phyloP scores from a whole-genome alignment of 2,329 filamentous ascomycete species.

The Aureobasidium sp. region DNA sequence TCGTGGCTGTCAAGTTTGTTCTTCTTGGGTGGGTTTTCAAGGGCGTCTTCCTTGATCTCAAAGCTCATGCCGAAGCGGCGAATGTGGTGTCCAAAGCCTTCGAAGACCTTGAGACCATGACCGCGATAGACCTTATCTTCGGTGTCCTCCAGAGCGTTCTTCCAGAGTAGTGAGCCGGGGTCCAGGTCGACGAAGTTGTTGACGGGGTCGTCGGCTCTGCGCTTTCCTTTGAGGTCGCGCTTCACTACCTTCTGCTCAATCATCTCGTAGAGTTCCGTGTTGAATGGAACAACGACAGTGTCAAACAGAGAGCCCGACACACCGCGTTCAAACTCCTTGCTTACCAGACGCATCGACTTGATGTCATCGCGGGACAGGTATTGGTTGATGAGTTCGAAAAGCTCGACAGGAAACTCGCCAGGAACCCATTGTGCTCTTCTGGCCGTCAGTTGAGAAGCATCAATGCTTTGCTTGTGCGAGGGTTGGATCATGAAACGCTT shows the following conservation, averaged over 20 bases:
- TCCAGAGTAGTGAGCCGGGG: constrained; percentile 32
- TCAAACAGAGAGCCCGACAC: constrained; percentile 54
- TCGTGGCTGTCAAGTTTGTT: constrained; percentile 47
- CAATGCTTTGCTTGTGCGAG: constrained; percentile 7
- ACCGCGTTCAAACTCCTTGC: constrained; percentile 51
- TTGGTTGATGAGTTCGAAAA: constrained; percentile 52
- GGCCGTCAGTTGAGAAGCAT: neutral
- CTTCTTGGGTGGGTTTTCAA: constrained; percentile 50
- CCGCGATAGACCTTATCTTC: constrained; percentile 45
- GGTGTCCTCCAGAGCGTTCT: constrained; percentile 31
- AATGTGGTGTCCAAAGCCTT: constrained; percentile 55
- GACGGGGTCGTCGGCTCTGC: constrained; percentile 20
- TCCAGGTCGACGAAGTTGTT: constrained; percentile 21
- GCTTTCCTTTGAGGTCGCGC: constrained; percentile 31
- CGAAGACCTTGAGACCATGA: constrained; percentile 55
- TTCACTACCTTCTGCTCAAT: constrained; percentile 31
- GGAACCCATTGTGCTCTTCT: constrained; percentile 3
- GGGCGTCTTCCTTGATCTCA: constrained; percentile 53
- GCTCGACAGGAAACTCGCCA: constrained; percentile 50
- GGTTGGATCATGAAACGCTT: constrained; percentile 10
- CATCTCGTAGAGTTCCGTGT: constrained; percentile 55
- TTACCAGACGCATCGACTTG: constrained; percentile 55
- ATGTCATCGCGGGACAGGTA: constrained; percentile 53
- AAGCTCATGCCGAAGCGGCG: constrained; percentile 60
- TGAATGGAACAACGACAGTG: constrained; percentile 60